phyloP scores from a whole-genome alignment of 495 filamentous ascomycete genomes.

The Aspergillus nanangensis region DNA sequence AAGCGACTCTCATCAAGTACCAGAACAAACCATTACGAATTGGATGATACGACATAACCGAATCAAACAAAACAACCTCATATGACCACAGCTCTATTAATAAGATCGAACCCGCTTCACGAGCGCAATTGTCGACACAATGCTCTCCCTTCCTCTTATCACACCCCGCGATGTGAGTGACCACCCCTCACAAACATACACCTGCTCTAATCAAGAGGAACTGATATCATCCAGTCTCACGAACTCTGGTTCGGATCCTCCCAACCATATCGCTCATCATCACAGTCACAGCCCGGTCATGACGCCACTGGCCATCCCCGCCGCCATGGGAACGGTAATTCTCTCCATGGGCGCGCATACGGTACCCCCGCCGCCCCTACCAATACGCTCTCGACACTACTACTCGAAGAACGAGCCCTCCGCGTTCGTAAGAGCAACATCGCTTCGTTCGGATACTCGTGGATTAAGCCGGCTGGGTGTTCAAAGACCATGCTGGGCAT shows the following conservation, averaged over 20 bases:
- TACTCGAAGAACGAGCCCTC: conserved; percentile 63
- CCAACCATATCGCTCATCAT: conserved; percentile 34
- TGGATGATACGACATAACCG: too few relatives aligned
- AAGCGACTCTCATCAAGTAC: too few relatives aligned
- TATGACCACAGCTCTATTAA: too few relatives aligned
- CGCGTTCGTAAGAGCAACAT: conserved; percentile 67
- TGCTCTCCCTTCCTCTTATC: conserved; percentile 68
- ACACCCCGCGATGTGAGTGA: conserved; percentile 66
- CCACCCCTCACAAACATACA: background rate
- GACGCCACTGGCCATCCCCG: conserved; percentile 12
- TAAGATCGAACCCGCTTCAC: too few relatives aligned
- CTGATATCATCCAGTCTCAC: conserved; percentile 49
- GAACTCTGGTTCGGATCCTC: conserved; percentile 66
- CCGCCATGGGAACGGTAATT: conserved; percentile 21
- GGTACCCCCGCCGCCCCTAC: conserved; percentile 22
- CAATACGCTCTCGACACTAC: conserved; percentile 53
- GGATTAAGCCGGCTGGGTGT: conserved; percentile 75
- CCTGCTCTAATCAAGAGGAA: background rate
- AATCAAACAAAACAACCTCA: background rate
- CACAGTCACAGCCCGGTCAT: conserved; percentile 29
- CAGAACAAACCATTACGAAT: too few relatives aligned
- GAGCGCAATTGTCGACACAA: conserved; percentile 30
- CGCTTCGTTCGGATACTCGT: conserved; percentile 67
- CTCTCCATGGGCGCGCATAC: conserved; percentile 19
- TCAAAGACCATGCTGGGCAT: conserved; percentile 71